Conservation (phyloP, 495 filamentous ascomycete genomes). For the Endocarpon pusillum region DNA sequence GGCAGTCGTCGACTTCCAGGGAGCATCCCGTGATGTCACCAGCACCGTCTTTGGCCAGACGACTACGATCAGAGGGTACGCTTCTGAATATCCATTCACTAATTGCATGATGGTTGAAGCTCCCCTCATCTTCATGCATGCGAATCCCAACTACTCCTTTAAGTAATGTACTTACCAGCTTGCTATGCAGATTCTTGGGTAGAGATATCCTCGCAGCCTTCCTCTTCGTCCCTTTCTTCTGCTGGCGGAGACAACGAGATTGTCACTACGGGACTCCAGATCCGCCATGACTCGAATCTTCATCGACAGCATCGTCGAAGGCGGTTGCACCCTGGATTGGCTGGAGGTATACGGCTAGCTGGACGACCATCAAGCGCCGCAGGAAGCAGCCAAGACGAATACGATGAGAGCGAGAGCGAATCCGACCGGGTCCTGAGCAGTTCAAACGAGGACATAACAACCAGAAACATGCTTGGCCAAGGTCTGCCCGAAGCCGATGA, state of each 20-base stretch:
- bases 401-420: slow-evolving; percentile 73
- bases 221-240: slow-evolving; percentile 79
- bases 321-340: slow-evolving; percentile 30
- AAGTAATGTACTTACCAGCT: slow-evolving; percentile 34
- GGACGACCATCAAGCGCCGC: slow-evolving; percentile 24
- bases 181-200: slow-evolving; percentile 82
- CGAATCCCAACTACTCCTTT: slow-evolving; percentile 12
- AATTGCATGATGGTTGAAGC: slow-evolving; percentile 7
- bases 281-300: slow-evolving; percentile 34
- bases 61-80: slow-evolving; percentile 33
- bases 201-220: slow-evolving; percentile 83
- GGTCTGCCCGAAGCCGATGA: slow-evolving; percentile 33
- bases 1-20: slow-evolving; percentile 14
- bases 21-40: slow-evolving; percentile 21
- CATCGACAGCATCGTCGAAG: slow-evolving; percentile 36
- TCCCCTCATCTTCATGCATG: slow-evolving; percentile 7
- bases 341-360: slow-evolving; percentile 4
- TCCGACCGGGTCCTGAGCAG: slow-evolving; percentile 70
- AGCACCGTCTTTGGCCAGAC: slow-evolving; percentile 17
- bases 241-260: slow-evolving; percentile 60
- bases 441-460: slow-evolving; percentile 58
- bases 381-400: slow-evolving; percentile 78
- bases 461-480: slow-evolving; percentile 10
- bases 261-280: slow-evolving; percentile 66
- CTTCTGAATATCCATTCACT: slow-evolving; percentile 4